Evolutionary conservation across 345 rosid genomes (phyloP).

Genomic region (Gossypium rotundifolium): DNA sequence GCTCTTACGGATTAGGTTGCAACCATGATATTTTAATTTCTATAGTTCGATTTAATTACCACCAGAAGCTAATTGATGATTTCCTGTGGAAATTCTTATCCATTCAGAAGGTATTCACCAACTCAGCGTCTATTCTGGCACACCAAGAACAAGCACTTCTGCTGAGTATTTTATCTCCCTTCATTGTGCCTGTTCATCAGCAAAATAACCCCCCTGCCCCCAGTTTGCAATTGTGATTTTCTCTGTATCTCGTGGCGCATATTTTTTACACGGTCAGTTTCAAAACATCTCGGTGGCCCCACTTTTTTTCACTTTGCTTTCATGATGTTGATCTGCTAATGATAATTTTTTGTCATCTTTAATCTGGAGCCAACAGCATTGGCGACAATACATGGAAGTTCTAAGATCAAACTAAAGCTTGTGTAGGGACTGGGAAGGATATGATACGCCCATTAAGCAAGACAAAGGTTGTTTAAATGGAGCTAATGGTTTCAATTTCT

Average conservation of each 20-base stretch:
- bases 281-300: not conserved
- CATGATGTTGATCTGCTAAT: not conserved
- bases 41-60: not conserved
- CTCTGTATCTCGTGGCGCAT: not conserved
- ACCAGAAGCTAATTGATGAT: not conserved
- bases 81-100: not conserved
- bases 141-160: not conserved
- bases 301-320: not conserved
- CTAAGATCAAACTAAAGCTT: not conserved
- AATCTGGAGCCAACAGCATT: not conserved
- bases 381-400: not conserved
- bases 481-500: not conserved
- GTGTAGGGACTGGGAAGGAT: not conserved
- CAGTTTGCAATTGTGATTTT: not conserved
- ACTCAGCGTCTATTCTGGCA: not conserved
- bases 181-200: not conserved
- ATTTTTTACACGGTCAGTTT: not conserved
- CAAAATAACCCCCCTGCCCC: not conserved
- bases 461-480: not conserved
- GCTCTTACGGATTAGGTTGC: not conserved
- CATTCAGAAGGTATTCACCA: not conserved
- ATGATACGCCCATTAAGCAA: not conserved
- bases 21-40: not conserved
- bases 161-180: not conserved
- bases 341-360: not conserved